Percentiles rank a stretch among this genome's conserved stretches.
phyloP scores from a whole-genome alignment of 78 protist genomes.

The slime mould (Dictyostelium discoideum) region DNA sequence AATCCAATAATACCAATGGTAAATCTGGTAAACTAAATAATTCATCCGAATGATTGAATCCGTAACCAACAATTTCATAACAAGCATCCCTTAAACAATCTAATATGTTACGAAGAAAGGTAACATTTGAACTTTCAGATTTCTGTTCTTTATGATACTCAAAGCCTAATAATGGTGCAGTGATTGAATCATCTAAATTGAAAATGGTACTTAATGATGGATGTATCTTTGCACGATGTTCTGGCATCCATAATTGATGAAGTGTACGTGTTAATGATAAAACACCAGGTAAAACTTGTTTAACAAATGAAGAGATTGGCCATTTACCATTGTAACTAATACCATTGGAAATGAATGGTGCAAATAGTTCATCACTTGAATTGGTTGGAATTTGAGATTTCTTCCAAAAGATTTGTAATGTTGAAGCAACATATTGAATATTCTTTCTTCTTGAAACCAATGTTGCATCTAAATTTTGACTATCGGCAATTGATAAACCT shows the following conservation, averaged over 20 bases:
- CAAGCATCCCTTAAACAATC: conserved; percentile 46
- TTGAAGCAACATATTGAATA: background rate
- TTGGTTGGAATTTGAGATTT: conserved; percentile 29
- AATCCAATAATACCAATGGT: conserved; percentile 15
- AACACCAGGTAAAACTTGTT: conserved; percentile 41
- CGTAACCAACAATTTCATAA: conserved; percentile 66
- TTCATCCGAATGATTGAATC: conserved; percentile 67
- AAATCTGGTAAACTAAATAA: conserved; percentile 16
- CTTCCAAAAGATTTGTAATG: conserved; percentile 65
- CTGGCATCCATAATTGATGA: conserved; percentile 60
- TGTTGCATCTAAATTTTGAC: background rate
- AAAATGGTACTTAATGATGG: conserved; percentile 1
- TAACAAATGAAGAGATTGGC: conserved; percentile 45
- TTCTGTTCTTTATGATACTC: conserved; percentile 52
- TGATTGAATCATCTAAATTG: conserved; percentile 36
- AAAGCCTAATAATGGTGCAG: conserved; percentile 58
- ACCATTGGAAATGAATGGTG: conserved; percentile 67
- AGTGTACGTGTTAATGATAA: conserved; percentile 9
- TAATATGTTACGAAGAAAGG: conserved; percentile 33
- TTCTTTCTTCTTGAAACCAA: conserved; percentile 3
- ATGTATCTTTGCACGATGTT: background rate
- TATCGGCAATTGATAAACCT: background rate
- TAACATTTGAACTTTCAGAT: conserved; percentile 35
- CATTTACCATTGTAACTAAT: conserved; percentile 47
- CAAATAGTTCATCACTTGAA: background rate